phyloP scores from a whole-genome alignment of 805 yeast species.

The Metschnikowia borealis region DNA sequence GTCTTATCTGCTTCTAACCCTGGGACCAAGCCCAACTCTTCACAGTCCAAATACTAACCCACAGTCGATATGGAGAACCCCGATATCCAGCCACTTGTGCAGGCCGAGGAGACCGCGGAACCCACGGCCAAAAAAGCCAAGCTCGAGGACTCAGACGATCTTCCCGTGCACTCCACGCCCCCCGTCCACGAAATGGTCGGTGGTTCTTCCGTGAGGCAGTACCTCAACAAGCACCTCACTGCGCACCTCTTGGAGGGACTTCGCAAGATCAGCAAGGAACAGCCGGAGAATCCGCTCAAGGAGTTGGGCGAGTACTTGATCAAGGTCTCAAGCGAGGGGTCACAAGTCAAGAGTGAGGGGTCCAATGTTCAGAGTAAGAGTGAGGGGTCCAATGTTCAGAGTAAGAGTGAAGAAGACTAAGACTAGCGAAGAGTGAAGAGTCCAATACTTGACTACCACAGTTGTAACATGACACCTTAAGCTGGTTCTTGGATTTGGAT shows the following conservation, averaged over 20 bases:
- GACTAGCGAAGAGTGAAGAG: no score
- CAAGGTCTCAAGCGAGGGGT: conserved; percentile 5
- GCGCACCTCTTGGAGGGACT: conserved; percentile 61
- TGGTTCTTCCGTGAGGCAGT: conserved; percentile 68
- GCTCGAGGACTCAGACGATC: not conserved
- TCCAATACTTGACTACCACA: no score
- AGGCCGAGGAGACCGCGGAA: not conserved
- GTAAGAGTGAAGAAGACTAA: no score
- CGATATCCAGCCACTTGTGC: conserved; percentile 3
- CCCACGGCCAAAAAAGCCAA: not conserved
- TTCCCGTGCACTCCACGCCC: conserved; percentile 6
- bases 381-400: no score
- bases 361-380: no score
- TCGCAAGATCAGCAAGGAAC: conserved; percentile 45
- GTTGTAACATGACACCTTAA: no score
- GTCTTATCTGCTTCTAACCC: not conserved
- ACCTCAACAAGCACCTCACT: conserved; percentile 62
- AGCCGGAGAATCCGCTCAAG: conserved; percentile 53
- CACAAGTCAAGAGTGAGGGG: not conserved
- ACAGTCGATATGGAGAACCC: not conserved
- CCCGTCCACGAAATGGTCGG: conserved; percentile 54
- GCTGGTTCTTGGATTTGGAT: no score
- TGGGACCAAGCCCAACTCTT: not conserved
- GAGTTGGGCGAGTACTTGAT: conserved; percentile 54
- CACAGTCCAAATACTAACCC: not conserved